These are phyloP conservation scores for Mycena metata DNA, from an alignment of 768 basidiomycete species.

Conservation along the genomic window DNA sequence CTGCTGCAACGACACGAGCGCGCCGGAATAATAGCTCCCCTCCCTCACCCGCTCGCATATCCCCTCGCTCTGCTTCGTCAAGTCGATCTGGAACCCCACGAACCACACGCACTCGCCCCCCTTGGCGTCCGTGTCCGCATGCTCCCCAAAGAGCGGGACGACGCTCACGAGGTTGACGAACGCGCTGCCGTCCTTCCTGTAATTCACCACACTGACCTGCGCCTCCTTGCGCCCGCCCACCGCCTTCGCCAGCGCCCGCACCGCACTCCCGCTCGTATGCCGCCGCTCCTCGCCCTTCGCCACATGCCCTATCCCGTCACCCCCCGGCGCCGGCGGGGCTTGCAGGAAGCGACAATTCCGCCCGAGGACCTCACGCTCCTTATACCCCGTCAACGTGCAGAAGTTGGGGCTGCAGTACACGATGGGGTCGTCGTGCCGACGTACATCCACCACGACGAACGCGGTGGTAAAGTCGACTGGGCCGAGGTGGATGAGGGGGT, in stretches of 20 bases:
- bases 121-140: slow-evolving; percentile 60
- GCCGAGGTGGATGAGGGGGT: slow-evolving; percentile 84
- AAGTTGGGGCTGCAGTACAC: slow-evolving; percentile 94
- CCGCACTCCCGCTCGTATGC: slow-evolving; percentile 76
- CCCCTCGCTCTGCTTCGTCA: slow-evolving; percentile 86
- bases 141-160: slow-evolving; percentile 85
- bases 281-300: slow-evolving; percentile 53
- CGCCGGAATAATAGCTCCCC: slow-evolving; percentile 57
- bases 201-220: slow-evolving; percentile 90
- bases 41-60: slow-evolving; percentile 85
- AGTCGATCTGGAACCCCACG: slow-evolving; percentile 96
- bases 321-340: slow-evolving; percentile 61
- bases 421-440: slow-evolving; percentile 86
- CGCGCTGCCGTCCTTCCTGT: slow-evolving; percentile 83
- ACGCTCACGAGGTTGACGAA: slow-evolving; percentile 95
- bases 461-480: slow-evolving; percentile 93
- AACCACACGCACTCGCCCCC: slow-evolving; percentile 84
- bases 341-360: slow-evolving; percentile 94
- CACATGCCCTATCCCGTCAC: not conserved
- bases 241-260: slow-evolving; percentile 71
- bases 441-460: slow-evolving; percentile 92
- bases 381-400: slow-evolving; percentile 80
- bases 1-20: slow-evolving; percentile 3
- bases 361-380: slow-evolving; percentile 82
- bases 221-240: slow-evolving; percentile 86